phyloP scores from a whole-genome alignment of 2,329 filamentous ascomycete genomes.

The Xylariaceae sp. region DNA sequence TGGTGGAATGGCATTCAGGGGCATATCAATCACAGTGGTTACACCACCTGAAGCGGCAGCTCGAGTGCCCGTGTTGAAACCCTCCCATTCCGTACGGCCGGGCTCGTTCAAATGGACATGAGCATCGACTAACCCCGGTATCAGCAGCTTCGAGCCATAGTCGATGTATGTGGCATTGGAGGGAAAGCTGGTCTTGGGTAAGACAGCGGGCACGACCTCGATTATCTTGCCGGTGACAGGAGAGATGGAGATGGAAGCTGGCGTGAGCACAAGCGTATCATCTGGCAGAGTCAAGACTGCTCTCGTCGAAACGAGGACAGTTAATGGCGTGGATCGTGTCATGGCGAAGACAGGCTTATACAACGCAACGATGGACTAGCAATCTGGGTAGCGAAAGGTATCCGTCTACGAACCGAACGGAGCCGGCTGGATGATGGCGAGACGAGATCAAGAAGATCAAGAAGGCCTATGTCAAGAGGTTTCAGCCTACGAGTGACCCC shows the following conservation, averaged over 20 bases:
- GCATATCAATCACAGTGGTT: slow-evolving; percentile 97
- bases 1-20: slow-evolving; percentile 90
- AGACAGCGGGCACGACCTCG: slow-evolving; percentile 64
- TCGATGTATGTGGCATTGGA: slow-evolving; percentile 68
- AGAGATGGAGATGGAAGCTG: slow-evolving; percentile 79
- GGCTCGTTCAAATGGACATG: slow-evolving; percentile 98
- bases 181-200: slow-evolving; percentile 73
- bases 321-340: slow-evolving; percentile 41
- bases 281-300: slow-evolving; percentile 71
- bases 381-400: background rate
- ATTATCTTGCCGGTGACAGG: slow-evolving; percentile 77
- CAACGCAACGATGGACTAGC: background rate
- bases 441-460: background rate
- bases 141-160: slow-evolving; percentile 75
- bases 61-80: slow-evolving; percentile 89
- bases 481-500: background rate
- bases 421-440: background rate
- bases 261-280: slow-evolving; percentile 58
- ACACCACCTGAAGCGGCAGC: slow-evolving; percentile 94
- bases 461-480: background rate
- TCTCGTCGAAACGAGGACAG: slow-evolving; percentile 77
- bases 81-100: slow-evolving; percentile 95
- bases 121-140: slow-evolving; percentile 90
- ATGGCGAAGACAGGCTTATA: slow-evolving; percentile 23
- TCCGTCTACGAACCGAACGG: background rate